Evolutionary conservation across 305 asterid genomes (phyloP), one percentile per base, ranked within the genome.

Genomic region (Fraxinus nigra): DNA sequence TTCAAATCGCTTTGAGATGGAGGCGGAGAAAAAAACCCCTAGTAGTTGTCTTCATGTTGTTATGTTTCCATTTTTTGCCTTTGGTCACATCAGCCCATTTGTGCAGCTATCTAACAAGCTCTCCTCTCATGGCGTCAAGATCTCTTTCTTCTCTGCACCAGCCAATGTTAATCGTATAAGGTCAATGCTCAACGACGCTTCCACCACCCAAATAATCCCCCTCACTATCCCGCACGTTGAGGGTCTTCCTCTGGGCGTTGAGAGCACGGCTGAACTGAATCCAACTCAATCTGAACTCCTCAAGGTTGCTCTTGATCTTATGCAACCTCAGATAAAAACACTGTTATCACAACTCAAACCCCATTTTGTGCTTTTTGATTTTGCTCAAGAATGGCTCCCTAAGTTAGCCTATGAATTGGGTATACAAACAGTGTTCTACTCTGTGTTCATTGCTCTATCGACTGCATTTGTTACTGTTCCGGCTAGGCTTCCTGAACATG

Each of bases 361-460:
- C 51, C 87, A 87, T 80, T 86, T 90, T 10, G 89, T 90, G 16
- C 34, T 90, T 9, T 90, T 89, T 59, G 94, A 90, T 73, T 89
- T 87, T 54, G 90, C 94, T 1, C 94, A 90, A 80, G 86, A 89
- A n/a, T 89, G 94, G 92, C 89, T 90, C 4, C 92, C 92, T 2
- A 59, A 81, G 26, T 40, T 90, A 70, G 92, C 89, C 9, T 61
- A 54, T 22, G 87, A 88, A 22, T n/a, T 89, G 2, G 91, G 92
- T 13, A 86, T 88, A 78, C 79, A 84, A 51, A 83, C 92, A 1
- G 80, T 87, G 0, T 86, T 77, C 67, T 89, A 79, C 79, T 87
- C 91, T 6, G 90, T 88, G 1, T 86, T 90, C 13, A 78, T 81
- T 8, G 87, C 91, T 40, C 81, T 89, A 26, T 67, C 92, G 13